These are phyloP conservation scores for Mycena olivaceomarginata DNA, from an alignment of 768 basidiomycete genomes.

Conservation along the genomic window DNA sequence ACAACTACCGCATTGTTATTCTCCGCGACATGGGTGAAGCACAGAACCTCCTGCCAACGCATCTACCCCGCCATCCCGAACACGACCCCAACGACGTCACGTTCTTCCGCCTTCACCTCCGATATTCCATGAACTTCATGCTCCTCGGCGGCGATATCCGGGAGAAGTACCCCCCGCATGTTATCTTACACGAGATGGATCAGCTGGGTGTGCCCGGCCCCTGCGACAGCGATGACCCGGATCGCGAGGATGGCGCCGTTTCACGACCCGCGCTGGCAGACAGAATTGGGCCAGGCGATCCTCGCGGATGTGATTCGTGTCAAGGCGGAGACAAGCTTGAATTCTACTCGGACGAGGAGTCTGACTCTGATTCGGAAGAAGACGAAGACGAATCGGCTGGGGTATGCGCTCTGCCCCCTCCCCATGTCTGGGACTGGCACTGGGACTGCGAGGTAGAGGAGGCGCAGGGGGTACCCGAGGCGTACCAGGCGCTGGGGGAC, in stretches of 20 bases:
- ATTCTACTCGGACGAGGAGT: no score
- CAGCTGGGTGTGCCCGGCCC: constrained; percentile 19
- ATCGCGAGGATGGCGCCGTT: constrained; percentile 22
- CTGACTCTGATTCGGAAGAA: no score
- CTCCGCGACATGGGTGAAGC: constrained; percentile 19
- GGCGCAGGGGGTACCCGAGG: no score
- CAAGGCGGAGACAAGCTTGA: no score
- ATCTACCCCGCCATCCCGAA: not conserved
- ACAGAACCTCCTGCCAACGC: constrained; percentile 22
- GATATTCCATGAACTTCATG: constrained; percentile 32
- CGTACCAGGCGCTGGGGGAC: no score
- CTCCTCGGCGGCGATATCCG: constrained; percentile 30
- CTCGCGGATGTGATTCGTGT: constrained; percentile 17
- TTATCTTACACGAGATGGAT: constrained; percentile 9
- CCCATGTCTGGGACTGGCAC: no score
- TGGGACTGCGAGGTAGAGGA: no score
- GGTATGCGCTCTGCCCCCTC: no score
- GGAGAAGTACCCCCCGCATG: constrained; percentile 5
- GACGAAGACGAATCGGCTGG: no score
- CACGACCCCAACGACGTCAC: not conserved
- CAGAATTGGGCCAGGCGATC: constrained; percentile 28
- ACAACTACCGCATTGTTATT: constrained; percentile 27
- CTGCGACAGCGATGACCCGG: not conserved
- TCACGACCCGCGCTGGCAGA: constrained; percentile 17
- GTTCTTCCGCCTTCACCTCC: constrained; percentile 24